These are phyloP conservation scores for Mycena epipterygia DNA, from an alignment of 768 basidiomycete genomes.

Conservation along the genomic window DNA sequence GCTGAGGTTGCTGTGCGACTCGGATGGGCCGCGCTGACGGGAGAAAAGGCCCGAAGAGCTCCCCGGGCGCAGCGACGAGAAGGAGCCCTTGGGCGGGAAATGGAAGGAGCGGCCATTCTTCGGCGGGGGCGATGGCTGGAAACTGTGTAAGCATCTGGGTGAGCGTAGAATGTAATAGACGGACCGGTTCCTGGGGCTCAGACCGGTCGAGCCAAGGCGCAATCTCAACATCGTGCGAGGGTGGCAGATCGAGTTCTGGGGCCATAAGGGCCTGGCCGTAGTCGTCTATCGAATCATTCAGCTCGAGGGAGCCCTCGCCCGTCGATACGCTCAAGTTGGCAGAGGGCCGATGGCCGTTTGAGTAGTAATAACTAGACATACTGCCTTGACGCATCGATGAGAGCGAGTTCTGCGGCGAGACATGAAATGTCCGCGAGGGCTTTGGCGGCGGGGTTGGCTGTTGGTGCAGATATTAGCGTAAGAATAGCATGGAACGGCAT, in stretches of 20 bases:
- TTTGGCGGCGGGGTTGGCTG: conserved; percentile 35
- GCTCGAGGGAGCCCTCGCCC: conserved; percentile 29
- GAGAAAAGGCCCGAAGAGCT: conserved; percentile 34
- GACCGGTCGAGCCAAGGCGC: conserved; percentile 38
- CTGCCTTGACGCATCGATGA: conserved; percentile 37
- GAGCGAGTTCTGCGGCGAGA: conserved; percentile 31
- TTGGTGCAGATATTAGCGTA: conserved; percentile 22
- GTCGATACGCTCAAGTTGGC: conserved; percentile 34
- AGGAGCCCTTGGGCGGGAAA: conserved; percentile 48
- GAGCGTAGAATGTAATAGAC: conserved; percentile 4
- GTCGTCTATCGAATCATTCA: conserved; percentile 42
- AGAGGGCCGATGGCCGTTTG: conserved; percentile 32
- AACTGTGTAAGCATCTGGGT: conserved; percentile 11
- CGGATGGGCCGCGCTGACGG: conserved; percentile 34
- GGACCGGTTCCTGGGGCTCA: conserved; percentile 19
- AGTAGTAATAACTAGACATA: conserved; percentile 35
- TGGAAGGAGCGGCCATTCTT: conserved; percentile 41
- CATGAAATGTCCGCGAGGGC: conserved; percentile 20
- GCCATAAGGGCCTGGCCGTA: conserved; percentile 36
- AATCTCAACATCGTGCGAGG: conserved; percentile 38
- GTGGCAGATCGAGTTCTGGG: conserved; percentile 36
- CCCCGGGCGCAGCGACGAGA: conserved; percentile 40
- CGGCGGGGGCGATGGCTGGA: conserved; percentile 37
- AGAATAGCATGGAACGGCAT: background rate
- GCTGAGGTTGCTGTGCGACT: conserved; percentile 34